Conservation (phyloP, 148 eudicot species). For the Vaccinium myrtillus region DNA sequence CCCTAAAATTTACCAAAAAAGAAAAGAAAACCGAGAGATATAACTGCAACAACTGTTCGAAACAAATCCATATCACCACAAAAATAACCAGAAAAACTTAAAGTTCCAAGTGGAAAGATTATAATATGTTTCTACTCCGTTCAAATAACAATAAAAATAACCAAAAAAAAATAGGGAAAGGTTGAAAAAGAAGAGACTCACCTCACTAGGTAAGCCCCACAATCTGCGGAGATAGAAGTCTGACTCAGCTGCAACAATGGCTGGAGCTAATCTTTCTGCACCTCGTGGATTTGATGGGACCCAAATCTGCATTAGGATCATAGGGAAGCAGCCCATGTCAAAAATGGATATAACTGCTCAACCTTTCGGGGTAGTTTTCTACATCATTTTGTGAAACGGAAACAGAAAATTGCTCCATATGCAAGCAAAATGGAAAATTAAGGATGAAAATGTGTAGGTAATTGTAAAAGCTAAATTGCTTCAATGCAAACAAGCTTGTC, state of each 20-base stretch:
- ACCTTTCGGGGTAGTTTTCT: not conserved
- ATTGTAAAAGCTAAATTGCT: not conserved
- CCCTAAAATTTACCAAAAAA: not conserved
- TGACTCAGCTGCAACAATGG: constrained; percentile 29
- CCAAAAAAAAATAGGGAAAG: not conserved
- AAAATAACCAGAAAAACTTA: not conserved
- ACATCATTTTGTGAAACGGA: not conserved
- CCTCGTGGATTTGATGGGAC: constrained; percentile 36
- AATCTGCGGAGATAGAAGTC: constrained; percentile 34
- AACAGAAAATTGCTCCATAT: not conserved
- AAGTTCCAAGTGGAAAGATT: not conserved
- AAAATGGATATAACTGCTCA: not conserved
- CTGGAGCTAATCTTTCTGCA: constrained; percentile 36
- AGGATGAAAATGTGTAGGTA: not conserved
- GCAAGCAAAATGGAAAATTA: not conserved
- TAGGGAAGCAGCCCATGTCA: not conserved
- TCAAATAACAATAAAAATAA: not conserved
- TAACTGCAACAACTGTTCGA: not conserved
- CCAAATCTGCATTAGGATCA: constrained; percentile 26
- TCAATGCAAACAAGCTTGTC: not conserved
- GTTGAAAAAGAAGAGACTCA: not conserved
- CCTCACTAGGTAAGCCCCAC: constrained; percentile 34
- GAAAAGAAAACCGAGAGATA: not conserved
- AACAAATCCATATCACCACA: not conserved
- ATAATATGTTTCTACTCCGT: not conserved